Evolutionary conservation across 495 filamentous ascomycete genomes (phyloP).

Genomic region (Trypethelium eluteriae): DNA sequence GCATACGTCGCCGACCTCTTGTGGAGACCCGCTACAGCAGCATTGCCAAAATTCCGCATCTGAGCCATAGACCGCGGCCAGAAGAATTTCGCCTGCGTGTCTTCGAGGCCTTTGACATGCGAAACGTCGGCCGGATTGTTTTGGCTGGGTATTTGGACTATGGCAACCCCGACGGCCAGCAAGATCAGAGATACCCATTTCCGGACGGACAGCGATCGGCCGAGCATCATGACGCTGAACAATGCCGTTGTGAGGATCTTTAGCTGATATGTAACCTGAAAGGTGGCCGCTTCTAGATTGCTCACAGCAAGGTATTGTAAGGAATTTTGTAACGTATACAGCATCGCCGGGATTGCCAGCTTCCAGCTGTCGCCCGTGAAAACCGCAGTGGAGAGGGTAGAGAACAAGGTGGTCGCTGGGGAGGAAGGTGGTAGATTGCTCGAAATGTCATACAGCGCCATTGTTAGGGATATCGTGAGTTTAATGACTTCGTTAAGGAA

Average conservation of each 20-base stretch:
- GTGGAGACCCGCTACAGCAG: conserved; percentile 41
- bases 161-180: conserved; percentile 74
- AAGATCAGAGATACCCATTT: conserved; percentile 76
- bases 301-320: conserved; percentile 87
- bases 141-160: conserved; percentile 68
- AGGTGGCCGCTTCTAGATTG: conserved; percentile 84
- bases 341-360: conserved; percentile 74
- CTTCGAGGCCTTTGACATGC: conserved; percentile 31
- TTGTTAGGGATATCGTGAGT: conserved; percentile 72
- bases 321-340: conserved; percentile 87
- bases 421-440: conserved; percentile 59
- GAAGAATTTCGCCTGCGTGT: conserved; percentile 46
- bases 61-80: conserved; percentile 67
- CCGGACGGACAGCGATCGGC: conserved; percentile 55
- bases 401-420: conserved; percentile 70
- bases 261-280: conserved; percentile 86
- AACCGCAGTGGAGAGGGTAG: conserved; percentile 67
- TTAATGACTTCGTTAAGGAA: conserved; percentile 92
- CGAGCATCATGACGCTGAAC: conserved; percentile 73
- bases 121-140: conserved; percentile 23
- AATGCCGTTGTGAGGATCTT: conserved; percentile 87
- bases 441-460: conserved; percentile 81
- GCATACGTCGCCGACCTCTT: conserved; percentile 92
- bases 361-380: conserved; percentile 97
- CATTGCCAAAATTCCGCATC: conserved; percentile 44